Percentiles rank a stretch among this genome's conserved stretches.
Evolutionary conservation across 805 yeast species (phyloP).

Genomic region (Jamesozyma hellenica): DNA sequence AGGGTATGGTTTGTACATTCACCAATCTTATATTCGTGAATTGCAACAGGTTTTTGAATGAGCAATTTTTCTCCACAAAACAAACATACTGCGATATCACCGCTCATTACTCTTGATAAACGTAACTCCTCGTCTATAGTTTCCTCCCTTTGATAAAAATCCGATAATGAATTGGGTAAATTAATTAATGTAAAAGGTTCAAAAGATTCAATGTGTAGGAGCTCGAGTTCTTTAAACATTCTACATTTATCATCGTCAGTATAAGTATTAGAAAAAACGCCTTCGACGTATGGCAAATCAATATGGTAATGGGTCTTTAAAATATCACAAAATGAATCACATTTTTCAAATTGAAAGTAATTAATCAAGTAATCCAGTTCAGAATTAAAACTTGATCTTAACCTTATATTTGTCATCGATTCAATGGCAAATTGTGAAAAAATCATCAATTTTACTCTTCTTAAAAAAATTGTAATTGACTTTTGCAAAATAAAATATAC

Average conservation of each 20-base stretch:
- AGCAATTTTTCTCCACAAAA: conserved; percentile 66
- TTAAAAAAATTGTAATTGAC: conserved; percentile 13
- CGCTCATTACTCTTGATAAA: conserved; percentile 30
- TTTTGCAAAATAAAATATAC: conserved; percentile 1
- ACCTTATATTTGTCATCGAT: neutral
- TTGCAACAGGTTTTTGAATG: conserved; percentile 45
- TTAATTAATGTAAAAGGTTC: conserved; percentile 4
- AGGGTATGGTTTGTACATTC: conserved; percentile 68
- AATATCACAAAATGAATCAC: conserved; percentile 1
- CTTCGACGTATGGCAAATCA: neutral
- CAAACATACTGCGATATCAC: conserved; percentile 78
- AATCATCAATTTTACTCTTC: conserved; percentile 11
- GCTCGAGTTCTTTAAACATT: neutral
- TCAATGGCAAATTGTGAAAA: conserved; percentile 10
- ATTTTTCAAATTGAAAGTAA: neutral
- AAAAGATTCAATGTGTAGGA: conserved; percentile 2
- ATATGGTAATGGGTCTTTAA: conserved; percentile 2
- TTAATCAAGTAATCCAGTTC: neutral
- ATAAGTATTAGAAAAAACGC: neutral
- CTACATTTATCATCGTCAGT: neutral
- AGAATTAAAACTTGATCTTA: neutral
- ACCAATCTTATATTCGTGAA: conserved; percentile 47
- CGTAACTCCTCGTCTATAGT: conserved; percentile 26
- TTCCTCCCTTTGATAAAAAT: conserved; percentile 1
- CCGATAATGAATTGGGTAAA: conserved; percentile 10